phyloP scores from a whole-genome alignment of 2,329 filamentous ascomycete genomes.

The Fusarium sp. region DNA sequence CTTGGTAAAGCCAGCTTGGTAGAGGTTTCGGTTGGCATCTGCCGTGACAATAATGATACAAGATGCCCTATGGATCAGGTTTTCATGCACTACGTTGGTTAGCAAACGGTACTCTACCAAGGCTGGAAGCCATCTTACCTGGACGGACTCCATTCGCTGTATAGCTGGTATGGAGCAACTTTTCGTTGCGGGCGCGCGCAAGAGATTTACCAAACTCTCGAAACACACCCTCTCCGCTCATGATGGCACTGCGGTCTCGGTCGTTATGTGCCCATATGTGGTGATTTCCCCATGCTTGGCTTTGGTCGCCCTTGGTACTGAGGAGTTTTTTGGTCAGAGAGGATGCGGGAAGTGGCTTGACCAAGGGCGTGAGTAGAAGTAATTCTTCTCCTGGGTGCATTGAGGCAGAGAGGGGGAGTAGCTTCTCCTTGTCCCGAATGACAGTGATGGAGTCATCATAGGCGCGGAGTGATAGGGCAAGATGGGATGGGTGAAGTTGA shows the following conservation, averaged over 20 bases:
- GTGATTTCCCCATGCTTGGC: slow-evolving; percentile 54
- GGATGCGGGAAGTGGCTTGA: slow-evolving; percentile 93
- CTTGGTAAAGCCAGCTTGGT: slow-evolving; percentile 95
- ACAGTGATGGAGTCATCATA: slow-evolving; percentile 96
- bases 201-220: slow-evolving; percentile 87
- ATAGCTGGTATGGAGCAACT: slow-evolving; percentile 93
- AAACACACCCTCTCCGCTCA: slow-evolving; percentile 95
- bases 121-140: slow-evolving; percentile 50
- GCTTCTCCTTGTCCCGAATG: slow-evolving; percentile 86
- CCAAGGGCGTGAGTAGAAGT: slow-evolving; percentile 86
- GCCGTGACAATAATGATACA: slow-evolving; percentile 93
- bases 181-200: slow-evolving; percentile 86
- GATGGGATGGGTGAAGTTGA: slow-evolving; percentile 84
- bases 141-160: slow-evolving; percentile 92
- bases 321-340: slow-evolving; percentile 80
- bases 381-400: slow-evolving; percentile 89
- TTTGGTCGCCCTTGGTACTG: slow-evolving; percentile 60
- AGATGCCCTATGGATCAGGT: slow-evolving; percentile 87
- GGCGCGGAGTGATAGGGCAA: slow-evolving; percentile 82
- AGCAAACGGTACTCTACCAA: background rate
- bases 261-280: slow-evolving; percentile 70
- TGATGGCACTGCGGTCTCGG: slow-evolving; percentile 70
- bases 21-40: slow-evolving; percentile 92
- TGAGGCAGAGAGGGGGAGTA: slow-evolving; percentile 84
- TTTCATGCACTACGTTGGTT: slow-evolving; percentile 77